Conservation (phyloP, 495 filamentous ascomycete species). For the Neurospora cerealis region DNA sequence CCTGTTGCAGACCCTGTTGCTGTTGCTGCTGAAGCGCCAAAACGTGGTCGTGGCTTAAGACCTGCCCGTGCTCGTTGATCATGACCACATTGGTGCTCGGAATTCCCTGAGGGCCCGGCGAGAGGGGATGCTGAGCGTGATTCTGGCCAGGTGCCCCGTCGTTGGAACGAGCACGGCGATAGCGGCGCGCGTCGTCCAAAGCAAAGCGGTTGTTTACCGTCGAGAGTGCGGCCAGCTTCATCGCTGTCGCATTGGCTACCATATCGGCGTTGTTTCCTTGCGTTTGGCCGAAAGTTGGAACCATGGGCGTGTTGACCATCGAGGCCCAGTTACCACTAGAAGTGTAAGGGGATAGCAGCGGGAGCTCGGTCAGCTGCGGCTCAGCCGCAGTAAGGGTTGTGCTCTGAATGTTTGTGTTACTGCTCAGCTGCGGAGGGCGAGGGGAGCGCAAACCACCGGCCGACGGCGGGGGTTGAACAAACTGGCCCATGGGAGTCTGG, state of each 20-base stretch:
- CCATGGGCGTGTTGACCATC: conserved; percentile 97
- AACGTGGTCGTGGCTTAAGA: conserved; percentile 75
- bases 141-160: conserved; percentile 51
- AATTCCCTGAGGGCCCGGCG: conserved; percentile 38
- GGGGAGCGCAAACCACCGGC: conserved; percentile 78
- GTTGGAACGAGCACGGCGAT: conserved; percentile 81
- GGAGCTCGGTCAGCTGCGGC: conserved; percentile 54
- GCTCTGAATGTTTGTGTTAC: conserved; percentile 64
- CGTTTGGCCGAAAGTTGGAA: conserved; percentile 61
- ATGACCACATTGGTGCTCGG: conserved; percentile 66
- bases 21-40: conserved; percentile 66
- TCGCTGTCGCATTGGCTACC: conserved; percentile 96
- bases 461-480: conserved; percentile 72
- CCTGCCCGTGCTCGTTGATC: conserved; percentile 85
- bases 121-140: conserved; percentile 29
- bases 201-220: conserved; percentile 98
- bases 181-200: conserved; percentile 90
- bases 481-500: conserved; percentile 92
- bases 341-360: conserved; percentile 82
- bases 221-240: conserved; percentile 94
- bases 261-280: conserved; percentile 68
- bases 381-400: conserved; percentile 71
- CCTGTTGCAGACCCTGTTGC: conserved; percentile 18
- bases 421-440: conserved; percentile 51
- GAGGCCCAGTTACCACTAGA: conserved; percentile 93